Percentiles rank a stretch among this genome's conserved stretches.
These are phyloP conservation scores for Trichoderma cornu-damae DNA, from an alignment of 2,329 filamentous ascomycete species.

Conservation along the genomic window DNA sequence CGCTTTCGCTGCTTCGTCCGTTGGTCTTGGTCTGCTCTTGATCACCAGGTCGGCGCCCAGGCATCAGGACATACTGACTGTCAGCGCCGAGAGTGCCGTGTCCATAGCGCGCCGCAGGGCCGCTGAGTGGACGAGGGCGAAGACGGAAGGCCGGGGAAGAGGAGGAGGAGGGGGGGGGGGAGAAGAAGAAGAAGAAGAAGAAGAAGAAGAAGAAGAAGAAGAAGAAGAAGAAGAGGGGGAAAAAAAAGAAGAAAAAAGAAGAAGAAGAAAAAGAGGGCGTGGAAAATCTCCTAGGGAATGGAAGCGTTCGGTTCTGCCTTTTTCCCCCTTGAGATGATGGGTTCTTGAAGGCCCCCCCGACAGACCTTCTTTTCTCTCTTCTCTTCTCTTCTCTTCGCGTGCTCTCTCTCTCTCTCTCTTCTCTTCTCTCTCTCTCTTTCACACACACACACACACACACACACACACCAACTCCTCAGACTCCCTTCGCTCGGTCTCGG, in stretches of 20 bases:
- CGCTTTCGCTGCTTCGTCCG: neutral
- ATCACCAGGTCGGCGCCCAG: constrained; percentile 9
- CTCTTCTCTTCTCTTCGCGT: neutral
- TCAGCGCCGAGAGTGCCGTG: constrained; percentile 15
- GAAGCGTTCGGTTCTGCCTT: neutral
- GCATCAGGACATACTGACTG: constrained; percentile 10
- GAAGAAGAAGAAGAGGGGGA: constrained; percentile 22
- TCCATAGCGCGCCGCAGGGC: constrained; percentile 17
- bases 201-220: constrained; percentile 21
- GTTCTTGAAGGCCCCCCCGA: neutral
- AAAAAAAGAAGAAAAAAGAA: no score
- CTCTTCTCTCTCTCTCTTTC: neutral
- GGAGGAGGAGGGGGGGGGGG: constrained; percentile 21
- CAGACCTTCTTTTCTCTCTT: neutral
- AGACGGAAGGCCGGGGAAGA: constrained; percentile 16
- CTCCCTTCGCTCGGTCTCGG: neutral
- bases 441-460: no score
- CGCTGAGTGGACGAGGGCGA: neutral
- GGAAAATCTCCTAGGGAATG: constrained; percentile 22
- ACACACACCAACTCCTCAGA: no score
- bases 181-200: constrained; percentile 18
- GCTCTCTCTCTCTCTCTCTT: neutral
- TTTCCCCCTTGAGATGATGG: neutral
- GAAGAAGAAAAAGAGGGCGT: constrained; percentile 20
- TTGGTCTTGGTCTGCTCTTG: neutral